Percentiles rank a stretch among this genome's conserved stretches.
Evolutionary conservation across 805 yeast genomes (phyloP).

Genomic region (Helenozyma rhizophorensis): DNA sequence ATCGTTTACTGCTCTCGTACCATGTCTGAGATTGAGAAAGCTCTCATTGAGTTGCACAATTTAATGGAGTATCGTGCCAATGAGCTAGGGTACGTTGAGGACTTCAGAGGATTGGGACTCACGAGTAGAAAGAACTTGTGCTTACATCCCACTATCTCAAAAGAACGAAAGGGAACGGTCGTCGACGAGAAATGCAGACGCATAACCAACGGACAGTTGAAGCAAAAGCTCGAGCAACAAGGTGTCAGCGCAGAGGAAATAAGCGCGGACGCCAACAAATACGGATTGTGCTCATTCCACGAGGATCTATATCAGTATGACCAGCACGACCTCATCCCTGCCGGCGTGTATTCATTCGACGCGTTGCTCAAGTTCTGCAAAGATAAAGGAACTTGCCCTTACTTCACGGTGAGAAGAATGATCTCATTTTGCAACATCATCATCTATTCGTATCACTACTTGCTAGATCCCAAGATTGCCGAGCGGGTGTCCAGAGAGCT

Average conservation of each 20-base stretch:
- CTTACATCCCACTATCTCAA: slow-evolving; percentile 79
- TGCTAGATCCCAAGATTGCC: slow-evolving; percentile 94
- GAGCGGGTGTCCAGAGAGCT: slow-evolving; percentile 91
- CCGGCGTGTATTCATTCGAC: slow-evolving; percentile 94
- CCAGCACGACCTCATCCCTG: slow-evolving; percentile 83
- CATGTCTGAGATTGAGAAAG: slow-evolving; percentile 98
- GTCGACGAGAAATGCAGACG: slow-evolving; percentile 97
- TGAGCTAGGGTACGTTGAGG: slow-evolving; percentile 83
- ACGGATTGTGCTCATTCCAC: slow-evolving; percentile 73
- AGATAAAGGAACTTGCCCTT: slow-evolving; percentile 83
- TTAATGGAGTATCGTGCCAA: slow-evolving; percentile 82
- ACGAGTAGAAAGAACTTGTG: slow-evolving; percentile 94
- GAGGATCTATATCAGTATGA: slow-evolving; percentile 84
- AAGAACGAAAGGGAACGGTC: slow-evolving; percentile 84
- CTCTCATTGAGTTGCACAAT: slow-evolving; percentile 82
- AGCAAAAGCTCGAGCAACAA: slow-evolving; percentile 52
- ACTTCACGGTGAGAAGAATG: slow-evolving; percentile 97
- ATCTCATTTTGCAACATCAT: slow-evolving; percentile 89
- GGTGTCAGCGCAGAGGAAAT: slow-evolving; percentile 46
- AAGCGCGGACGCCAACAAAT: slow-evolving; percentile 33
- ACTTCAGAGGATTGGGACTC: slow-evolving; percentile 89
- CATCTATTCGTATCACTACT: slow-evolving; percentile 93
- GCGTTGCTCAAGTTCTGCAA: slow-evolving; percentile 73
- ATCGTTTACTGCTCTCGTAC: slow-evolving; percentile 98
- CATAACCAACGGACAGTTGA: slow-evolving; percentile 87